Evolutionary conservation across 73 alveolate genomes (phyloP).

Genomic region (Uronychia binucleata): DNA sequence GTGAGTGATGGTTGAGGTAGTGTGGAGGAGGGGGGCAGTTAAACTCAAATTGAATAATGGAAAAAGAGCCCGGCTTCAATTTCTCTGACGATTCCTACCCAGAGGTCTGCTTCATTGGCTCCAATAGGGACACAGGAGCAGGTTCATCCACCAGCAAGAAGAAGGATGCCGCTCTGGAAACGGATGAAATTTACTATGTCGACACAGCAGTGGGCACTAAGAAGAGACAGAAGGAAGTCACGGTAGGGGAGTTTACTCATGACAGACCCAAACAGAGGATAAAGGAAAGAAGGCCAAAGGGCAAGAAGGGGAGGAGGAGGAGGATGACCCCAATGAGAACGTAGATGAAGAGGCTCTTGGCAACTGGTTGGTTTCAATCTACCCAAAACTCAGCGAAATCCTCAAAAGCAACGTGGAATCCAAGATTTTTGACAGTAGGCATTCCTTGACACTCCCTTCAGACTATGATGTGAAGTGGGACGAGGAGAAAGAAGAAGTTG

Average conservation of each 20-base stretch:
- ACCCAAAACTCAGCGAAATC: constrained; percentile 33
- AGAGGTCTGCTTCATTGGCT: not conserved
- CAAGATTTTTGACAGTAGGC: constrained; percentile 35
- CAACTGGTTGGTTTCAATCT: constrained; percentile 41
- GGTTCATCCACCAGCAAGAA: not conserved
- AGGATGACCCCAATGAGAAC: constrained; percentile 15
- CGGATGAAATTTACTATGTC: not conserved
- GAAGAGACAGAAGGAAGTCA: not conserved
- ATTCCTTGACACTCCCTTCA: not conserved
- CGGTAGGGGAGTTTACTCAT: not conserved
- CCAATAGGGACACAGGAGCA: not conserved
- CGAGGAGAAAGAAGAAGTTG: constrained; percentile 29
- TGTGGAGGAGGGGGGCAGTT: not conserved
- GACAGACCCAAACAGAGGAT: not conserved
- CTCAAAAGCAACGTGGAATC: constrained; percentile 26
- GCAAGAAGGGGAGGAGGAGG: constrained; percentile 28
- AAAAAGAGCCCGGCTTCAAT: not conserved
- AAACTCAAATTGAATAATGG: not conserved
- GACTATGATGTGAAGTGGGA: constrained; percentile 44
- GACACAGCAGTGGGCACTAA: not conserved
- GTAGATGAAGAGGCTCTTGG: constrained; percentile 50
- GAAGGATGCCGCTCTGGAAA: not conserved
- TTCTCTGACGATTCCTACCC: not conserved
- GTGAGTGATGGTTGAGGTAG: constrained; percentile 3
- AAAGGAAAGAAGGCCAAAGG: not conserved